Base-by-base conservation (phyloP, 2,329 filamentous ascomycete genomes). In the Thyridium curvatum region DNA sequence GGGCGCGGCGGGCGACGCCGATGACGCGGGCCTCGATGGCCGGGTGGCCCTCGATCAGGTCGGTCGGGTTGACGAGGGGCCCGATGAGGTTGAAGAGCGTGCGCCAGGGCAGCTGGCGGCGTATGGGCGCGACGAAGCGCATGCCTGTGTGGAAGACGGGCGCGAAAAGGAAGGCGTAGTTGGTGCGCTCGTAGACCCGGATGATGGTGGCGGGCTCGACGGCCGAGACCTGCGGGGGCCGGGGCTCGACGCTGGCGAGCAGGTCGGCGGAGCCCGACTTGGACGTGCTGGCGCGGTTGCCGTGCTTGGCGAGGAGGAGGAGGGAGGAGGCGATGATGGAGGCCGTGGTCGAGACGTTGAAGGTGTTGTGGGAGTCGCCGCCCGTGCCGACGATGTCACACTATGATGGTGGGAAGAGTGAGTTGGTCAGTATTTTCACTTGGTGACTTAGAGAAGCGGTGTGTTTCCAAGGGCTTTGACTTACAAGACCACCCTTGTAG, bases 41-140 rank as follows among this genome's bases (percentile, higher is more conserved):
- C 5, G 53, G 41, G 14, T 41, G 18, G 43, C 39, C 41, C 12
- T 41, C 61, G 51, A 82, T 26, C 21, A 26, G 79, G 53, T 96
- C 86, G 14, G 94, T 77, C 0, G 93, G 93, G 61, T 97, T 97
- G 34, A 89, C 85, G 18, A 98, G 71, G 0, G 93, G 93, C 0
- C 93, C 93, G 36, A 98, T 76, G 13, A 98, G 78, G 64, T 98
- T 98, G 79, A 98, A 98, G 50, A 98, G 91, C 2, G 93, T 98
- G 52, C 93, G 81, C 74, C 93, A 91, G 42, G 91, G 91, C 16
- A 98, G 77, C 58, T 94, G 85, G 55, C 80, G 86, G 45, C 93
- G 84, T 47, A 96, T 82, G 2, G 84, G 79, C 4, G 89, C 88
- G 30, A 93, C 89, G 60, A 90, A 83, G 58, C 80, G 83, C 84